Conservation (phyloP, 164 flowering plant species). For the Magnolia changhungtana region DNA sequence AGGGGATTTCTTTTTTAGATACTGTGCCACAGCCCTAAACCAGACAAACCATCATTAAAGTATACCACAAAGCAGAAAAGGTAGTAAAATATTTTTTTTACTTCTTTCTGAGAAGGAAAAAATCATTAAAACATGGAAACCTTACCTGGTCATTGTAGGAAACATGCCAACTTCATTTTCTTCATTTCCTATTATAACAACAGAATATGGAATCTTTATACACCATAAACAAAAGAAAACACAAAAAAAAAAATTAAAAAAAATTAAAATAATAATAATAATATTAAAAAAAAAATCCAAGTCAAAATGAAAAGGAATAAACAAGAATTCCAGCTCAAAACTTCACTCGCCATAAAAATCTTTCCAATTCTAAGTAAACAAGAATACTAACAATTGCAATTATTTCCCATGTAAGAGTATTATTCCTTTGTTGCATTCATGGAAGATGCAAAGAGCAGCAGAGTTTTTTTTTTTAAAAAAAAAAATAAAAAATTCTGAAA, state of each 20-base stretch:
- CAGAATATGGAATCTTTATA: background rate
- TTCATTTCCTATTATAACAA: conserved; percentile 33
- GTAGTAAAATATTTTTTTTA: too few species aligned
- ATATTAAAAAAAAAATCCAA: too few species aligned
- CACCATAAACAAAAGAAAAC: background rate
- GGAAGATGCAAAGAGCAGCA: background rate
- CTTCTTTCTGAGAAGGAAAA: conserved; percentile 1
- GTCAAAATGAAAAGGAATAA: too few species aligned
- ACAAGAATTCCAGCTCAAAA: background rate
- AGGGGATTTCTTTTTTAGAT: conserved; percentile 48
- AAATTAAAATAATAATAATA: too few species aligned
- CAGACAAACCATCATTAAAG: background rate
- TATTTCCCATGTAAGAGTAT: too few species aligned
- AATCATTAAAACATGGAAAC: background rate
- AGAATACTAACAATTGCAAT: background rate
- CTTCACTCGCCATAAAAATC: background rate
- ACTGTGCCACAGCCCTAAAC: conserved; percentile 73
- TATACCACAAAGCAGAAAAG: background rate
- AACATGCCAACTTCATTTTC: conserved; percentile 38
- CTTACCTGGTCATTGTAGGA: conserved; percentile 71
- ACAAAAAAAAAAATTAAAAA: too few species aligned
- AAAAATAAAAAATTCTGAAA: too few species aligned
- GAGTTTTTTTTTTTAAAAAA: background rate
- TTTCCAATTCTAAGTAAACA: background rate
- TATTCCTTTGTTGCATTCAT: too few species aligned